phyloP scores from a whole-genome alignment of 768 basidiomycete genomes.

The Mycena polygramma region DNA sequence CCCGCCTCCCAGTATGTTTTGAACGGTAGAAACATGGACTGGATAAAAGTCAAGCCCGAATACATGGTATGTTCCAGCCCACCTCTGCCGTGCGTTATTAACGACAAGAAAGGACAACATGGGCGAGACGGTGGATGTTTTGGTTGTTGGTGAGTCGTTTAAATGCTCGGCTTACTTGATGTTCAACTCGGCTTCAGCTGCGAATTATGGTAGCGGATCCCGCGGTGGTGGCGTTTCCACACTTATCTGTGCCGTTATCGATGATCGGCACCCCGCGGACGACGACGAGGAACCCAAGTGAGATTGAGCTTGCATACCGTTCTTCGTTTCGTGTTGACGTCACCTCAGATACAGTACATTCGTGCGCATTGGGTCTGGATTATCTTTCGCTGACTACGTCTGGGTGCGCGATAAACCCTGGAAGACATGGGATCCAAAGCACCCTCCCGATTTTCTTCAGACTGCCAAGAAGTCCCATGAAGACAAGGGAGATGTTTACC shows the following conservation, averaged over 20 bases:
- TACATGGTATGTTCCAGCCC: slow-evolving; percentile 72
- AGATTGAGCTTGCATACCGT: slow-evolving; percentile 31
- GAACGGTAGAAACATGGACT: slow-evolving; percentile 90
- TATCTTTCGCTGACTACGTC: slow-evolving; percentile 88
- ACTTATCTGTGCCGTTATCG: slow-evolving; percentile 89
- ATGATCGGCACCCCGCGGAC: slow-evolving; percentile 67
- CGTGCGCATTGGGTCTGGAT: slow-evolving; percentile 90
- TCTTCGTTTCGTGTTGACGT: slow-evolving; percentile 8
- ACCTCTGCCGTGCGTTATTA: neutral
- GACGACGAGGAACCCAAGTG: slow-evolving; percentile 78
- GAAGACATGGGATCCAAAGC: slow-evolving; percentile 82
- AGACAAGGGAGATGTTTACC: slow-evolving; percentile 92
- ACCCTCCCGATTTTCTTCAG: slow-evolving; percentile 77
- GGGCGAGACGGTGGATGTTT: slow-evolving; percentile 92
- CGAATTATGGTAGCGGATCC: slow-evolving; percentile 89
- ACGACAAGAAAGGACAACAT: slow-evolving; percentile 75
- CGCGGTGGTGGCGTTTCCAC: slow-evolving; percentile 92
- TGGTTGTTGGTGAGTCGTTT: slow-evolving; percentile 81
- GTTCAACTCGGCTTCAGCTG: slow-evolving; percentile 62
- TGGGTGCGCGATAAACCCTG: slow-evolving; percentile 88
- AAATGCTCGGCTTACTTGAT: slow-evolving; percentile 4
- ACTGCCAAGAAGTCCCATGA: slow-evolving; percentile 73
- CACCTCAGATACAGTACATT: slow-evolving; percentile 83
- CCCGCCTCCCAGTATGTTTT: slow-evolving; percentile 83
- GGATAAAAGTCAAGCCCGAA: slow-evolving; percentile 95